Evolutionary conservation across 129 eudicot genomes (phyloP), one percentile per base, ranked within the genome.

Genomic region (Dittrichia graveolens): DNA sequence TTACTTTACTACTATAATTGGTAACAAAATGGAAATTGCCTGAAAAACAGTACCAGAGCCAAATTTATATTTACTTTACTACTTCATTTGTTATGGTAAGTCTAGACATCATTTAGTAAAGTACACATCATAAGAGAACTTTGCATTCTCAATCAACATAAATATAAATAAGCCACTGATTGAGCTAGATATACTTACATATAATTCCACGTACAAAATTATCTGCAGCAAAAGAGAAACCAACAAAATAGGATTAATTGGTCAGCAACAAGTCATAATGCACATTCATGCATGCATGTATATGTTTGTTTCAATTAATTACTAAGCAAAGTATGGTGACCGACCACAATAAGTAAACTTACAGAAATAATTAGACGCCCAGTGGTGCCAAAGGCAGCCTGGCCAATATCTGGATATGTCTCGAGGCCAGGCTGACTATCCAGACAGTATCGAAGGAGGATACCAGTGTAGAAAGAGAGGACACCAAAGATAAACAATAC

Each of bases 361-460:
- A 92, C 98, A 8, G 96, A 87, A 52, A 92, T 84, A 47, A 69
- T 71, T 47, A 87, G 3, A 48, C 98, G 91, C 9, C 98, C 98
- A 1, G 15, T 14, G 31, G 85, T 83, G 65, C 98, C 98, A 67
- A 92, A 89, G 19, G 98, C 96, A 54, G 98, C 98, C 66, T 92
- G 98, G 34, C 98, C 98, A 65, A 92, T 87, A 69, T 92, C 96
- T 12, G 98, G 98, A 72, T 92, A 92, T 46, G 98, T 92, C 74
- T 89, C 92, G 11, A 92, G 88, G 46, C 95, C 98, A 34, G 98
- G 98, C 69, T 88, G 86, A 75, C 96, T 92, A 64, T 92, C 96
- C 82, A 92, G 82, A 77, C 98, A 89, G 61, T 58, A 19, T 39
- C 98, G 88, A 48, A 92, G 78, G 62, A 92, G 96, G 55, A 92